Conservation (phyloP, 2,329 filamentous ascomycete species). For the Paecilomyces sp. region DNA sequence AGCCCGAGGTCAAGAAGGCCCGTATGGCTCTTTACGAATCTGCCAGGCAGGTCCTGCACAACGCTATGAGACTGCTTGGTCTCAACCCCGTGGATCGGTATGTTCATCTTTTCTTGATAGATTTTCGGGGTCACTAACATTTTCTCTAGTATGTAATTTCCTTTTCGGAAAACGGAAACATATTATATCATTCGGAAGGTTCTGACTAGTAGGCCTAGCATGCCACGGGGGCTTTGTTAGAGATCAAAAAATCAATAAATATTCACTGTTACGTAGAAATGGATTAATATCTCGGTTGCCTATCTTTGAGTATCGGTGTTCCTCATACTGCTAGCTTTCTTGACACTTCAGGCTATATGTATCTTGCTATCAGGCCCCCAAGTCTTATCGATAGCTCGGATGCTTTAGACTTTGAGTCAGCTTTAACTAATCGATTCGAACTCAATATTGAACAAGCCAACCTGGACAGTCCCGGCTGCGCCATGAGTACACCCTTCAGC, state of each 20-base stretch:
- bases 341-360: too few species aligned
- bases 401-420: too few species aligned
- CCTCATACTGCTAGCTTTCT: too few species aligned
- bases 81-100: slow-evolving; percentile 57
- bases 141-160: slow-evolving; percentile 1
- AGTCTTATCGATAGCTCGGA: too few species aligned
- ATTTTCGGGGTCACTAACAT: not conserved
- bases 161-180: not conserved
- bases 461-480: too few species aligned
- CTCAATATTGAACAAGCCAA: too few species aligned
- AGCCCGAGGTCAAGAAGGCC: slow-evolving; percentile 51
- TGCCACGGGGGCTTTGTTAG: not conserved
- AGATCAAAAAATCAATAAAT: not conserved
- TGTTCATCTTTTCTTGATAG: slow-evolving; percentile 5
- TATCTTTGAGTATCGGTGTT: not conserved
- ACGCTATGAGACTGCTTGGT: slow-evolving; percentile 60
- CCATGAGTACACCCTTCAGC: too few species aligned
- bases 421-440: too few species aligned
- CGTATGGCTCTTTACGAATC: slow-evolving; percentile 56
- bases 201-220: not conserved
- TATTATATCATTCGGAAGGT: not conserved
- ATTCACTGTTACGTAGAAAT: not conserved
- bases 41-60: slow-evolving; percentile 56
- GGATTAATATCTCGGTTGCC: not conserved
- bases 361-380: too few species aligned